Evolutionary conservation across 768 basidiomycete genomes (phyloP).

Genomic region (Cantharellus anzutake): DNA sequence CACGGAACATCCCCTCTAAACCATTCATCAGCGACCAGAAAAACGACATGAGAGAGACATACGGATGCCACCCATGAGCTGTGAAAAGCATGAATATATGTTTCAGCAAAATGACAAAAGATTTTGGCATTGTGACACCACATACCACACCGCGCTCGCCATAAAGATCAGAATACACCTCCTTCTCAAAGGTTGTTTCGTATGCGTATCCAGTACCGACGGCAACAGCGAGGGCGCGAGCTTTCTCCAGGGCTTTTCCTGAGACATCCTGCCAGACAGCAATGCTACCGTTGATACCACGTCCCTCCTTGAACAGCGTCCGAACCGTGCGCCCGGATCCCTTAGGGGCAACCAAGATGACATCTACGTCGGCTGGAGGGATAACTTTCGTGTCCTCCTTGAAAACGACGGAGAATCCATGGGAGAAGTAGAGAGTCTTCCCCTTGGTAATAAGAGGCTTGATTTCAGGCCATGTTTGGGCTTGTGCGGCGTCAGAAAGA

Average conservation of each 20-base stretch:
- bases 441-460: constrained; percentile 96
- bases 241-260: constrained; percentile 95
- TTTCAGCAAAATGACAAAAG: neutral
- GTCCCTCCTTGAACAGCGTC: constrained; percentile 98
- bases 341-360: constrained; percentile 98
- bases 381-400: constrained; percentile 91
- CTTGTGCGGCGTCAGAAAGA: constrained; percentile 98
- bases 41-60: constrained; percentile 16
- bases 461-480: constrained; percentile 77
- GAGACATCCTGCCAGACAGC: constrained; percentile 97
- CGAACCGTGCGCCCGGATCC: constrained; percentile 98
- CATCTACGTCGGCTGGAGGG: constrained; percentile 85
- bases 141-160: constrained; percentile 98
- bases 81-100: constrained; percentile 1
- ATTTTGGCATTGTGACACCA: constrained; percentile 13
- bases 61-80: constrained; percentile 97
- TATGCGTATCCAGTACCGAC: constrained; percentile 96
- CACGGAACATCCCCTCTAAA: constrained; percentile 91
- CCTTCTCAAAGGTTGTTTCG: constrained; percentile 98
- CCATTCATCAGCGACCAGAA: constrained; percentile 2
- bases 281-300: constrained; percentile 89
- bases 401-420: constrained; percentile 98
- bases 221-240: constrained; percentile 81
- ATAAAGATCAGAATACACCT: constrained; percentile 97
- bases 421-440: constrained; percentile 99